These are phyloP conservation scores for Phaeosphaeria sp. DNA, from an alignment of 2,329 filamentous ascomycete species.

Conservation along the genomic window DNA sequence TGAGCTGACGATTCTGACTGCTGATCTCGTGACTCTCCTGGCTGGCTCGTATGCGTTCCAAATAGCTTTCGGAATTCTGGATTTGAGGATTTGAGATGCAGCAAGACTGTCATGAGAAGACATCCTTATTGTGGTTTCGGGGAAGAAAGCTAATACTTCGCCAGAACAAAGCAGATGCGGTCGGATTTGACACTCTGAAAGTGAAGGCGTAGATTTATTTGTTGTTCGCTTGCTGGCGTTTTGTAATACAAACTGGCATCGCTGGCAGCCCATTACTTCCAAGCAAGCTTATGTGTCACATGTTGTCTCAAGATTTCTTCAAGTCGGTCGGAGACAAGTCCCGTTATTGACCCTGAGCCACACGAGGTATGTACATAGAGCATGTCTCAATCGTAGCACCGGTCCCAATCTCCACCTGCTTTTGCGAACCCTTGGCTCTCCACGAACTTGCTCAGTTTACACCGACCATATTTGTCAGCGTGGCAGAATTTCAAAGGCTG, in stretches of 20 bases:
- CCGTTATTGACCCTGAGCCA: background rate
- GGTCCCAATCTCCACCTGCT: conserved; percentile 73
- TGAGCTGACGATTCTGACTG: background rate
- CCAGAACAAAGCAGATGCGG: background rate
- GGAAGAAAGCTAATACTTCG: background rate
- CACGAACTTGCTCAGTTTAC: conserved; percentile 73
- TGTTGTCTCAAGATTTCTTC: background rate
- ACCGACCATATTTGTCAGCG: conserved; percentile 74
- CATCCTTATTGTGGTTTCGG: background rate
- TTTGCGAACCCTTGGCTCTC: conserved; percentile 76
- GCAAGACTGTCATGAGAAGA: background rate
- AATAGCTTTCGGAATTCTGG: conserved; percentile 12
- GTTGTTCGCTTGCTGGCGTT: conserved; percentile 7
- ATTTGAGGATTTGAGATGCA: background rate
- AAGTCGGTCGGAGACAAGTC: background rate
- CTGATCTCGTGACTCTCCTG: background rate
- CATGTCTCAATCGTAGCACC: conserved; percentile 55
- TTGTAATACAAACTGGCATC: background rate
- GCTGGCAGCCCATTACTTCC: background rate
- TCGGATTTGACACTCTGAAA: background rate
- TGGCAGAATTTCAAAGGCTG: conserved; percentile 73
- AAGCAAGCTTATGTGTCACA: background rate
- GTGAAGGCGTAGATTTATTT: background rate
- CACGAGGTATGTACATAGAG: background rate
- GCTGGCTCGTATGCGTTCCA: conserved; percentile 3